Evolutionary conservation across 352 stramenopile species (phyloP).

Genomic region (Discostella stelligera): DNA sequence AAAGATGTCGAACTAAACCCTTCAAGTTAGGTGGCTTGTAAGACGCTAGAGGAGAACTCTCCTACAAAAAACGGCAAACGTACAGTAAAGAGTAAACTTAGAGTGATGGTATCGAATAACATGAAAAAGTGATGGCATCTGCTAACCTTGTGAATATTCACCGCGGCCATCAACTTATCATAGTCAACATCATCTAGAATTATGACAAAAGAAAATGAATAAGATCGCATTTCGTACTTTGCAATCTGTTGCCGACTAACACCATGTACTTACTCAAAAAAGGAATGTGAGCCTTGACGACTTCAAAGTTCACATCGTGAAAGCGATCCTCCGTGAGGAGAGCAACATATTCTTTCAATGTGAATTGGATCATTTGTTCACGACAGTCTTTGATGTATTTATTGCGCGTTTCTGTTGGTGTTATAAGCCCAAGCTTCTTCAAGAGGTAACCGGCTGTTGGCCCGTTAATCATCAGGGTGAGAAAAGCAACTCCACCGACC

Average conservation of each 20-base stretch:
- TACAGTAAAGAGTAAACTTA: neutral
- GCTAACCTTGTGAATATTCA: slow-evolving; percentile 34
- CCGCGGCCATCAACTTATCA: slow-evolving; percentile 32
- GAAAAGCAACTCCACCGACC: slow-evolving; percentile 72
- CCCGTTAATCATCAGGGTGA: slow-evolving; percentile 77
- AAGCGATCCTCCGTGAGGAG: slow-evolving; percentile 65
- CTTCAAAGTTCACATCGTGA: slow-evolving; percentile 35
- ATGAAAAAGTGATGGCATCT: neutral
- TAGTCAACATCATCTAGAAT: slow-evolving; percentile 19
- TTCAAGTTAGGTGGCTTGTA: slow-evolving; percentile 33
- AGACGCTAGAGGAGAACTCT: slow-evolving; percentile 13
- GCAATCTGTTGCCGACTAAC: neutral
- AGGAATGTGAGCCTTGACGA: slow-evolving; percentile 62
- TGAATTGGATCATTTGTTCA: slow-evolving; percentile 34
- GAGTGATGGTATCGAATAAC: neutral
- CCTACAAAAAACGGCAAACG: slow-evolving; percentile 2
- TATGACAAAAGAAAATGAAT: neutral
- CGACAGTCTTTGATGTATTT: slow-evolving; percentile 56
- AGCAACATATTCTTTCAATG: slow-evolving; percentile 53
- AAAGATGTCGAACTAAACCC: slow-evolving; percentile 37
- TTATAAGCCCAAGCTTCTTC: slow-evolving; percentile 56
- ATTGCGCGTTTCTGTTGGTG: slow-evolving; percentile 52
- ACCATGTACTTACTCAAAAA: slow-evolving; percentile 27
- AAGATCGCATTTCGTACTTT: neutral
- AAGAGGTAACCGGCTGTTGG: slow-evolving; percentile 64